phyloP scores from a whole-genome alignment of 139 green algal genomes.

The Chlamydomonas schloesseri region DNA sequence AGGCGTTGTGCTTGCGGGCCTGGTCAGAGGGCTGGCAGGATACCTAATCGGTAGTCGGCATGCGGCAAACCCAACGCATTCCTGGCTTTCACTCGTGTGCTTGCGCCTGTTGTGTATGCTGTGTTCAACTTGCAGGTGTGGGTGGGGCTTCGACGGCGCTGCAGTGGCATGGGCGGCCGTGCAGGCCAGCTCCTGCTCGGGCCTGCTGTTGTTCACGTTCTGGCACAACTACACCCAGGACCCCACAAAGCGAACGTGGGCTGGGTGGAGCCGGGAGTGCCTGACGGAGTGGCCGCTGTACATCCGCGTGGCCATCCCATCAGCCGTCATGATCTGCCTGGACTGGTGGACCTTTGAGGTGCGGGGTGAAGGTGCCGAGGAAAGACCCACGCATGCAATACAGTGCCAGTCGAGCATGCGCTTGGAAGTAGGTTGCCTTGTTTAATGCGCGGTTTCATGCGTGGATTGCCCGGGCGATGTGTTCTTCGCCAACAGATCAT shows the following conservation, averaged over 20 bases:
- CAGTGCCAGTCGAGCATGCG: too few relatives aligned
- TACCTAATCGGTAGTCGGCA: too few relatives aligned
- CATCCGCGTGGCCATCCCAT: slow-evolving; percentile 74
- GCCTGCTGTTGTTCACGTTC: slow-evolving; percentile 56
- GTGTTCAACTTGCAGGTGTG: slow-evolving; percentile 63
- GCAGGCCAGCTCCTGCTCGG: slow-evolving; percentile 51
- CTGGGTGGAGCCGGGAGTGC: slow-evolving; percentile 69
- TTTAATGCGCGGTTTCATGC: too few relatives aligned
- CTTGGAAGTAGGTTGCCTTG: too few relatives aligned
- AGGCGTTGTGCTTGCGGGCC: too few relatives aligned
- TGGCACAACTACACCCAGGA: slow-evolving; percentile 58
- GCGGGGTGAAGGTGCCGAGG: too few relatives aligned
- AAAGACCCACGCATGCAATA: too few relatives aligned
- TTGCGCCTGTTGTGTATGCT: too few relatives aligned
- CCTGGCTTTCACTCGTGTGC: too few relatives aligned
- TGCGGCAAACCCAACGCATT: too few relatives aligned
- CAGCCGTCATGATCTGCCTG: slow-evolving; percentile 76
- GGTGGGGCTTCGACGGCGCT: slow-evolving; percentile 64
- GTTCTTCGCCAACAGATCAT: slow-evolving; percentile 45
- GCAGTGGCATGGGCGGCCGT: slow-evolving; percentile 67
- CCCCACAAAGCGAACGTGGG: slow-evolving; percentile 54
- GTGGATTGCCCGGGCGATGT: too few relatives aligned
- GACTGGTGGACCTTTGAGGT: slow-evolving; percentile 89
- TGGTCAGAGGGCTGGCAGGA: too few relatives aligned
- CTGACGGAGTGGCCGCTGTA: slow-evolving; percentile 75